phyloP scores from a whole-genome alignment of 2,329 filamentous ascomycete genomes.

The Colletotrichum plurivorum region DNA sequence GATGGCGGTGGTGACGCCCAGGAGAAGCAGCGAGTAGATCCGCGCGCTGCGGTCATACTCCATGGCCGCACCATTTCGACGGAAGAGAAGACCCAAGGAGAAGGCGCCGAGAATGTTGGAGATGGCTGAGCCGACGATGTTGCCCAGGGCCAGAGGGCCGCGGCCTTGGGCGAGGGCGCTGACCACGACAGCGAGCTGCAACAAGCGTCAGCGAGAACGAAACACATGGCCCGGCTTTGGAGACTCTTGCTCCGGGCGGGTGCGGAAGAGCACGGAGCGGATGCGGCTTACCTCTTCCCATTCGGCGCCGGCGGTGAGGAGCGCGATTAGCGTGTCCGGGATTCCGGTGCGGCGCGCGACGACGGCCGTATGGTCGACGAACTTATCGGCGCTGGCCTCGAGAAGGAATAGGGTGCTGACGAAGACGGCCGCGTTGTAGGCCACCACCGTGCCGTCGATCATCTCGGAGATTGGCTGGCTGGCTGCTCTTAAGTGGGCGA shows the following conservation, averaged over 20 bases:
- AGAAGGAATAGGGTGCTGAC: constrained; percentile 62
- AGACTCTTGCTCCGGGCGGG: not conserved
- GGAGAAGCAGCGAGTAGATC: constrained; percentile 59
- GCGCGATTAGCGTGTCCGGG: constrained; percentile 62
- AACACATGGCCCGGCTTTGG: not conserved
- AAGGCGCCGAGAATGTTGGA: constrained; percentile 71
- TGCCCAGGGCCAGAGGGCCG: constrained; percentile 65
- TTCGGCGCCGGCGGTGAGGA: constrained; percentile 68
- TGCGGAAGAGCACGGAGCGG: no score
- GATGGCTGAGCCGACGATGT: constrained; percentile 67
- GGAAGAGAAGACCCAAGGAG: constrained; percentile 64
- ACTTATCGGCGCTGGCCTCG: constrained; percentile 66
- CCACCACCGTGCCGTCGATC: constrained; percentile 5
- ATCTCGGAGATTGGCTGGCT: not conserved
- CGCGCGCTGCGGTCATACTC: constrained; percentile 63
- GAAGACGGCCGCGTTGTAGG: constrained; percentile 56
- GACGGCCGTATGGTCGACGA: constrained; percentile 65
- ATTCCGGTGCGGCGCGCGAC: constrained; percentile 60
- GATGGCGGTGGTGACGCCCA: constrained; percentile 57
- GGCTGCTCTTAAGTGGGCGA: not conserved
- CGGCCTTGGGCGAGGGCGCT: constrained; percentile 61
- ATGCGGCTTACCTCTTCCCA: constrained; percentile 64
- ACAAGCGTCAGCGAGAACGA: constrained; percentile 49
- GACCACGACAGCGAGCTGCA: constrained; percentile 53
- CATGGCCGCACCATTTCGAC: constrained; percentile 43